These are phyloP conservation scores for Geoglossum cookeanum DNA, from an alignment of 2,329 filamentous ascomycete species.

Conservation along the genomic window DNA sequence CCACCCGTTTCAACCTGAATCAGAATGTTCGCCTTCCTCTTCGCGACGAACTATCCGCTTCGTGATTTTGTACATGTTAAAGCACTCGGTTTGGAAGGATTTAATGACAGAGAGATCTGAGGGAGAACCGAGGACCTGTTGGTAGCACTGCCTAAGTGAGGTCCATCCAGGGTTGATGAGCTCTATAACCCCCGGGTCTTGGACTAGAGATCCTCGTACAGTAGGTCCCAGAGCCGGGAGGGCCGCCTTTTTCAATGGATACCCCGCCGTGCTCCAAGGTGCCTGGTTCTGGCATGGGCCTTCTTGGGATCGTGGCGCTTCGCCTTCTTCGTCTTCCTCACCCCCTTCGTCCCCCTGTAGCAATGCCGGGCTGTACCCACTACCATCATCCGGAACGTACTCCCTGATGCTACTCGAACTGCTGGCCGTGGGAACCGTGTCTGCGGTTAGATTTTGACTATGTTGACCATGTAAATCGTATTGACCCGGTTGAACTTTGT, in stretches of 20 bases:
- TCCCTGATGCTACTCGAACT: background rate
- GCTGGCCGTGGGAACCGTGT: background rate
- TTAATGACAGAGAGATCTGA: too few relatives aligned
- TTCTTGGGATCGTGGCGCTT: background rate
- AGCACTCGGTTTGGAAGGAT: background rate
- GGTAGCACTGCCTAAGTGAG: too few relatives aligned
- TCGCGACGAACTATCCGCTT: background rate
- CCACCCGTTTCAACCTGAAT: background rate
- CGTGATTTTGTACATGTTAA: background rate
- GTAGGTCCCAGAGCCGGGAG: background rate
- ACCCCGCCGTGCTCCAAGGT: background rate
- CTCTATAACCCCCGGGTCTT: too few relatives aligned
- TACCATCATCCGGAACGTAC: background rate
- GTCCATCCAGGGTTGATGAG: too few relatives aligned
- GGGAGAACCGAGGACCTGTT: too few relatives aligned
- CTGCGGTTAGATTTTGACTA: too few relatives aligned
- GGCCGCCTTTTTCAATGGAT: background rate
- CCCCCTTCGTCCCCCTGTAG: background rate
- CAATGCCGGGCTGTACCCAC: too few relatives aligned
- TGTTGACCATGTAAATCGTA: too few relatives aligned
- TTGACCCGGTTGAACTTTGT: slow-evolving; percentile 23
- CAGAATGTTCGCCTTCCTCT: background rate
- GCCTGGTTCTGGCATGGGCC: background rate
- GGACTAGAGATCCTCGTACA: background rate
- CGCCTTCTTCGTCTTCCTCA: background rate